Base-by-base conservation (phyloP, 1,284 basidiomycete genomes). In the Neolentinus lepideus region DNA sequence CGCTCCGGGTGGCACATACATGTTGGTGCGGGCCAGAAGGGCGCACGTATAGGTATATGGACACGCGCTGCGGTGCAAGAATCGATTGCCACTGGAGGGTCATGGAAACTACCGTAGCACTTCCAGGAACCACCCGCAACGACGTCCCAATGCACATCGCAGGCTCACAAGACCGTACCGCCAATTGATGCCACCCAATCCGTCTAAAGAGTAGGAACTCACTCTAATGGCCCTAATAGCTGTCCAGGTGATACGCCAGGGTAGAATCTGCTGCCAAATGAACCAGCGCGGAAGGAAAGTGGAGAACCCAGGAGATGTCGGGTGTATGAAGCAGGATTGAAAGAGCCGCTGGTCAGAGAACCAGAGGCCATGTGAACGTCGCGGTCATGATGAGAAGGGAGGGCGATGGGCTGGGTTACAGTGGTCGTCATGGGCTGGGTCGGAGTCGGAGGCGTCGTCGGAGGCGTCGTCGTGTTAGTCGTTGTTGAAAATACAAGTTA, bases 281-380 rank as follows among this genome's bases (percentile, higher is more conserved):
- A 86, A 43, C 79, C 80, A 0, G 76, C 73, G 2, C 81, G 75
- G 78, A 83, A 88, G 12, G 85, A 88, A 52, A 85, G 72, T 52
- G 86, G 86, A 0, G 85, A 88, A 54, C 84, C 84, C 11, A 88
- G 72, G 65, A 85, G 82, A 62, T 83, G 78, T 52, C 82, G 73
- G 46, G 80, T 79, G 69, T 82, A 86, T 0, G 82, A 82, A 11
- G 82, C 78, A 22, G 83, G 73, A 62, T 82, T 83, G 69, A 84
- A 84, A 12, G 74, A 71, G 53, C 75, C 77, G 53, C 72, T 72
- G 50, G 72, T 72, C 66, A 77, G 83, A 0, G 81, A 83, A 61
- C 79, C 75, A 62, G 69, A 67, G 56, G 68, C 62, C 73, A 78
- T 78, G 24, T 62, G 45, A 58, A 69, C 66, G 66, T 76, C 73